A percentile compares a stretch with the other conserved stretches of the same genome.
These are phyloP conservation scores for Hypoxylon sp. DNA, from an alignment of 2,329 filamentous ascomycete species.

Conservation along the genomic window DNA sequence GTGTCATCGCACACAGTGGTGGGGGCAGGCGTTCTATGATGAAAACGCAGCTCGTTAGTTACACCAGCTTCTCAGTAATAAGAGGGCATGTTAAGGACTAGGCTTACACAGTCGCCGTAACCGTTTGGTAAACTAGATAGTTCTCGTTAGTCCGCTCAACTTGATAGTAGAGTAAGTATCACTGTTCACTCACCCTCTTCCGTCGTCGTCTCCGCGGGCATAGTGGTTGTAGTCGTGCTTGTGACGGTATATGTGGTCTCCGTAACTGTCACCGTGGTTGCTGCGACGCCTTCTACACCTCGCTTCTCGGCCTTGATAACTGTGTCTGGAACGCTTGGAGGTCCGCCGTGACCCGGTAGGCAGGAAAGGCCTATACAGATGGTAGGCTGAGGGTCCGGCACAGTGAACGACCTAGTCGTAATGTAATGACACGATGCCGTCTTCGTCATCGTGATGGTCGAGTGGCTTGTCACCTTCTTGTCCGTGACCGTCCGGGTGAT, in stretches of 20 bases:
- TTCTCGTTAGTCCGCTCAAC: constrained; percentile 13
- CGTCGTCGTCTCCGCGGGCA: constrained; percentile 46
- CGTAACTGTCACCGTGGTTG: constrained; percentile 49
- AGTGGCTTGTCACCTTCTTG: constrained; percentile 44
- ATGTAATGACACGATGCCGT: constrained; percentile 48
- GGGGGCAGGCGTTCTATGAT: constrained; percentile 47
- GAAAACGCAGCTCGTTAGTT: constrained; percentile 3
- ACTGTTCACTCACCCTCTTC: constrained; percentile 44
- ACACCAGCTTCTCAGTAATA: neutral
- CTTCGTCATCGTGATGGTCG: constrained; percentile 45
- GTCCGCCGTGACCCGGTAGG: constrained; percentile 21
- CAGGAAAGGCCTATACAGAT: constrained; percentile 29
- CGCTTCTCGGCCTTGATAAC: constrained; percentile 25
- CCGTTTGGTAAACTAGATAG: constrained; percentile 42
- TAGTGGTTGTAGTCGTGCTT: constrained; percentile 43
- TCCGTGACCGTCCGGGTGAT: constrained; percentile 47
- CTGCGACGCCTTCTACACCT: constrained; percentile 39
- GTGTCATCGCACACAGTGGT: constrained; percentile 46
- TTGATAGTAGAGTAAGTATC: neutral
- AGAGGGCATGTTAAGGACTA: too few species aligned
- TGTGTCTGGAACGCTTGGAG: constrained; percentile 26
- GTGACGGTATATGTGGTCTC: constrained; percentile 45
- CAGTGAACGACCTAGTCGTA: constrained; percentile 33
- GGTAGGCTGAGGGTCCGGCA: constrained; percentile 29
- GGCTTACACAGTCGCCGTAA: constrained; percentile 46